phyloP scores from a whole-genome alignment of 2,329 filamentous ascomycete species.

The Zalaria obscura region DNA sequence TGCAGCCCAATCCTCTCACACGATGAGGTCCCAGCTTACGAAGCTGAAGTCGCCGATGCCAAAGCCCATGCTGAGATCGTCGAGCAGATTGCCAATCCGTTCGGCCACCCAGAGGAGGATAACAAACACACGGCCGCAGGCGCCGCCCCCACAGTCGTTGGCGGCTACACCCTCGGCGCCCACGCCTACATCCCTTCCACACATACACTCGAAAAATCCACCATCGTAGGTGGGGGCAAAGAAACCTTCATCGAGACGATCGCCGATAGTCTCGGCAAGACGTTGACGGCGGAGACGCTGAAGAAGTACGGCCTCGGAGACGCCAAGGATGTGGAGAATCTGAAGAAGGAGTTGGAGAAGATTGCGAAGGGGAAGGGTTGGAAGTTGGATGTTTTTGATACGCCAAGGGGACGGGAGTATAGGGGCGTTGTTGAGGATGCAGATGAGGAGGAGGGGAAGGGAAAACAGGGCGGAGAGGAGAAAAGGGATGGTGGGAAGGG shows the following conservation, averaged over 20 bases:
- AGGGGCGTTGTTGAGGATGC: slow-evolving; percentile 53
- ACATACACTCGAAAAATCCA: slow-evolving; percentile 39
- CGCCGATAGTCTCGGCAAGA: slow-evolving; percentile 43
- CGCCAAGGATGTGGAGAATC: slow-evolving; percentile 53
- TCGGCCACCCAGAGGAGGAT: slow-evolving; percentile 1
- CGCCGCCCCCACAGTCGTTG: slow-evolving; percentile 30
- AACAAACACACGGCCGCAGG: background rate
- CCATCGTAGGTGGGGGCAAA: slow-evolving; percentile 34
- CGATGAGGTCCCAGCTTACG: slow-evolving; percentile 28
- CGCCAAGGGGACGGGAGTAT: slow-evolving; percentile 50
- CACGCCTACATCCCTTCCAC: slow-evolving; percentile 40
- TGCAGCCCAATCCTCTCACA: slow-evolving; percentile 58
- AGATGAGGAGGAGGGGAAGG: slow-evolving; percentile 24
- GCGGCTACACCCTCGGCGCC: slow-evolving; percentile 45
- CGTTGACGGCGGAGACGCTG: slow-evolving; percentile 26
- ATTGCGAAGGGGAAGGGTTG: slow-evolving; percentile 59
- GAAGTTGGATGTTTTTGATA: slow-evolving; percentile 68
- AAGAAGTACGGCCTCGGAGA: slow-evolving; percentile 50
- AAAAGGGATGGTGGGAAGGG: slow-evolving; percentile 17
- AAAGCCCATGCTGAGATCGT: background rate
- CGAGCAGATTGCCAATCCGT: slow-evolving; percentile 3
- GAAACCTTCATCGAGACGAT: slow-evolving; percentile 38
- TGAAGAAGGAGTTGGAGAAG: slow-evolving; percentile 54
- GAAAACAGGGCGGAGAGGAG: slow-evolving; percentile 5
- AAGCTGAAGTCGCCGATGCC: slow-evolving; percentile 11